Evolutionary conservation across 306 rosid species (phyloP).

Genomic region (Phaseolus lunatus): DNA sequence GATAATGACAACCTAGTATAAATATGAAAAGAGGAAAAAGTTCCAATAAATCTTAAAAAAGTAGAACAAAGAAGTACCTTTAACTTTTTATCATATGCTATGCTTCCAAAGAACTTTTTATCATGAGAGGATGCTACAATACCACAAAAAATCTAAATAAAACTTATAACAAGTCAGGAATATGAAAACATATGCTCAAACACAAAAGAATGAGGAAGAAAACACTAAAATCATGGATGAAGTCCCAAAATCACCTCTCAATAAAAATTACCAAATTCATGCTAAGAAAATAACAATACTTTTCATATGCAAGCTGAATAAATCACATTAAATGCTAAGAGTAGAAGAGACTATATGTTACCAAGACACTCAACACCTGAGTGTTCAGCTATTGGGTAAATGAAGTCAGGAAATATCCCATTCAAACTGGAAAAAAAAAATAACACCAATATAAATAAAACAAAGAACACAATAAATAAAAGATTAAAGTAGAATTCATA

Average conservation of each 20-base stretch:
- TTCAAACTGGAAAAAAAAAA: too few relatives aligned
- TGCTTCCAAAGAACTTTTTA: slow-evolving; percentile 81
- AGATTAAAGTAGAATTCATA: too few relatives aligned
- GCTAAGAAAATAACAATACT: not conserved
- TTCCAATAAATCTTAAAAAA: slow-evolving; percentile 2
- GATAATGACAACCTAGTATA: not conserved
- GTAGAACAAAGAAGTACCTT: slow-evolving; percentile 59
- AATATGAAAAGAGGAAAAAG: not conserved
- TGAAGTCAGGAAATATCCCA: slow-evolving; percentile 85
- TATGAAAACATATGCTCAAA: not conserved
- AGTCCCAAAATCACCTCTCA: slow-evolving; percentile 9
- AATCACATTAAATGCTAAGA: slow-evolving; percentile 22
- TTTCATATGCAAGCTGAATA: not conserved
- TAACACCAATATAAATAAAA: too few relatives aligned
- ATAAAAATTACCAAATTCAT: not conserved
- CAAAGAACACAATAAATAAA: too few relatives aligned
- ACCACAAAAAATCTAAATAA: slow-evolving; percentile 47
- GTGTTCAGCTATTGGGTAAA: slow-evolving; percentile 95
- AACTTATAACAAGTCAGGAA: slow-evolving; percentile 8
- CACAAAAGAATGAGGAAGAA: slow-evolving; percentile 33
- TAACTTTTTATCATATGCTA: slow-evolving; percentile 76
- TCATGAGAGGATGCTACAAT: slow-evolving; percentile 80
- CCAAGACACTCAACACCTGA: slow-evolving; percentile 91
- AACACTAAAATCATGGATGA: not conserved
- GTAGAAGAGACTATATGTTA: slow-evolving; percentile 45